These are phyloP conservation scores for Isabelozyma heimii DNA, from an alignment of 805 yeast genomes.

Conservation along the genomic window DNA sequence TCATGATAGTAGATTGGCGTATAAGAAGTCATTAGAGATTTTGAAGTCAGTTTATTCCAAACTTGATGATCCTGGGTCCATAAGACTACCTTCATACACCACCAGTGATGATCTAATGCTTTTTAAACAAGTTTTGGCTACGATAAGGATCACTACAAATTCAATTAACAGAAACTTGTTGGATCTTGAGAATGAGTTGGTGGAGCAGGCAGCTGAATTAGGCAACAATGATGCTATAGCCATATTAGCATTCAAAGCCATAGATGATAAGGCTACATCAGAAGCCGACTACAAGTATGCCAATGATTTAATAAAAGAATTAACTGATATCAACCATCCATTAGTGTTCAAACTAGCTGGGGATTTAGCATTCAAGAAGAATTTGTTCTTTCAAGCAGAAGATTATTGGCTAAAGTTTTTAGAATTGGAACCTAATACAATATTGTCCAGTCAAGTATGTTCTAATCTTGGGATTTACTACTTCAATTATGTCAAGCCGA, in stretches of 20 bases:
- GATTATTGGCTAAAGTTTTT: slow-evolving; percentile 58
- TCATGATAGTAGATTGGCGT: slow-evolving; percentile 56
- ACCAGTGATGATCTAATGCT: slow-evolving; percentile 59
- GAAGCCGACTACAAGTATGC: slow-evolving; percentile 66
- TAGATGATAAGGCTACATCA: slow-evolving; percentile 23
- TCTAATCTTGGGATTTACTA: slow-evolving; percentile 61
- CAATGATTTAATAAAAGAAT: slow-evolving; percentile 51
- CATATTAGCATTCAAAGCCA: slow-evolving; percentile 64
- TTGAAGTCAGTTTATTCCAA: slow-evolving; percentile 49
- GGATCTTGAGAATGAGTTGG: slow-evolving; percentile 63
- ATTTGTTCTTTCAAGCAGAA: slow-evolving; percentile 52
- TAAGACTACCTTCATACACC: slow-evolving; percentile 45
- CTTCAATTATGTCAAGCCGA: slow-evolving; percentile 41
- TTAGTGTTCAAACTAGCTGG: slow-evolving; percentile 76
- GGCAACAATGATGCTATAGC: slow-evolving; percentile 83
- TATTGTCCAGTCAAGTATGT: slow-evolving; percentile 69
- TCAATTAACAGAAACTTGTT: slow-evolving; percentile 55
- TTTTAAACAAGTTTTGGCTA: slow-evolving; percentile 65
- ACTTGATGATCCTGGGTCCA: slow-evolving; percentile 38
- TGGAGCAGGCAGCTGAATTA: slow-evolving; percentile 81
- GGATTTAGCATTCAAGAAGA: slow-evolving; percentile 60
- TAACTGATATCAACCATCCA: slow-evolving; percentile 65
- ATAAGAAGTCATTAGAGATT: slow-evolving; percentile 52
- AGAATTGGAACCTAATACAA: slow-evolving; percentile 53
- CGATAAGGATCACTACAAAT: slow-evolving; percentile 59